Evolutionary conservation across 2,329 filamentous ascomycete species (phyloP), one percentile per base, ranked within the genome.

Genomic region (Elsinoe ampelina): DNA sequence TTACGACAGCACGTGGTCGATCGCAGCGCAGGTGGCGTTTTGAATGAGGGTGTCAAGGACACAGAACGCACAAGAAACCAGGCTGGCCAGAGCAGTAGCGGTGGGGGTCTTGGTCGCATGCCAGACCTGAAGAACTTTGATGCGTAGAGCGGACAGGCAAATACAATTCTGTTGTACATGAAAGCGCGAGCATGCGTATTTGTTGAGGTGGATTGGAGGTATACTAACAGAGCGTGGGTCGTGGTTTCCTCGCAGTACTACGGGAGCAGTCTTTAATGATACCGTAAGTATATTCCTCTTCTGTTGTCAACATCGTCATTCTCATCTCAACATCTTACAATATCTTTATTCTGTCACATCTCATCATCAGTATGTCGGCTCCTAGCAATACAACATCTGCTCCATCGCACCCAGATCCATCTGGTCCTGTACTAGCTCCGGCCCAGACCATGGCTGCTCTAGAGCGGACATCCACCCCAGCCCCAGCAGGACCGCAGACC

Each of bases 1-100:
- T 70, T 98, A 70, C 79, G 92, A 68, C 77, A 80, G 64, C 93
- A 98, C 75, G 93, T 97, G 26, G 80, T 82, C 64, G 77, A 81
- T 61, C 79, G 82, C 64, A 87, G 84, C 65, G 84, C 84, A 57
- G 80, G 75, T 35, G 83, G 78, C 65, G 76, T 71, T 67, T 62
- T 52, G 12, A 52, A 52, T 12, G 10, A 35, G n/a, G 48, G 34
- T n/a, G 26, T 52, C 12, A 52, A 52, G 34, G 19, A 26, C 17
- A 13, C 5, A 7, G 32, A 38, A 10, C 42, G 51, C 20, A 36
- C 47, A 15, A 50, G 58, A 30, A 64, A 62, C 5, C 63, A 67
- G 38, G 64, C 64, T 12, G 66, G 68, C 2, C 68, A 64, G 55
- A 68, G 61, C 30, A 68, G 61, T 10, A 62, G 68, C 12, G 72